Percentiles rank a stretch among this genome's conserved stretches.
These are phyloP conservation scores for Ganoderma sinense DNA, from an alignment of 1,284 basidiomycete genomes.

Conservation along the genomic window DNA sequence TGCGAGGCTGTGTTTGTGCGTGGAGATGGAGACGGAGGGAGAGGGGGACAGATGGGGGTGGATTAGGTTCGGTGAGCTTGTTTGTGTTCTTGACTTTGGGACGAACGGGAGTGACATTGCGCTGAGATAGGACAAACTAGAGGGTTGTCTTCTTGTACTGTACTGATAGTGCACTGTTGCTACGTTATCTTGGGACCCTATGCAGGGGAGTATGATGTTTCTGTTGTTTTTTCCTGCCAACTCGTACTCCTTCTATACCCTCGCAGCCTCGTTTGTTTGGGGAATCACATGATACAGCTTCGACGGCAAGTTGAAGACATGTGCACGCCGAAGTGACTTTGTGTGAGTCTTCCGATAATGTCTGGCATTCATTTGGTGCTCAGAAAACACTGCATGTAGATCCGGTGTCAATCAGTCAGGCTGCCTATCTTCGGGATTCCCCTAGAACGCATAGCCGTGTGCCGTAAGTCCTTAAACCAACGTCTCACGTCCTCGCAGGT, in stretches of 20 bases:
- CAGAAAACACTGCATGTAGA: not conserved
- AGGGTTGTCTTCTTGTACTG: not conserved
- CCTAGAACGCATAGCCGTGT: not conserved
- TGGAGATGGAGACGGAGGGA: too few relatives aligned
- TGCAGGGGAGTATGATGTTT: not conserved
- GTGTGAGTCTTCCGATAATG: not conserved
- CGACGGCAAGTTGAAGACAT: not conserved
- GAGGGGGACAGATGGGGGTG: not conserved
- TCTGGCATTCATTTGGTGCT: not conserved
- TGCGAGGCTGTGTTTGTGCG: not conserved
- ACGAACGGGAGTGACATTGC: not conserved
- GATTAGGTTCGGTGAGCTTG: not conserved
- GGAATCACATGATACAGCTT: not conserved
- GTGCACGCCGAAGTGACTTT: not conserved
- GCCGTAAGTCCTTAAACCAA: not conserved
- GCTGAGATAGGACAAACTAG: not conserved
- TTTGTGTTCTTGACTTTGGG: not conserved
- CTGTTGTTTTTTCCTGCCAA: not conserved
- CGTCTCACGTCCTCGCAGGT: not conserved
- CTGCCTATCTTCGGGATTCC: not conserved
- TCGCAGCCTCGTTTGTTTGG: not conserved
- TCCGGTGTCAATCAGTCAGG: not conserved
- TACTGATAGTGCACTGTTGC: not conserved
- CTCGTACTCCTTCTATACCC: not conserved
- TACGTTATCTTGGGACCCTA: not conserved